A percentile compares a stretch with the other conserved stretches of the same genome.
Evolutionary conservation across 164 flowering plant species (phyloP).

Genomic region (Chloranthus sessilifolius): DNA sequence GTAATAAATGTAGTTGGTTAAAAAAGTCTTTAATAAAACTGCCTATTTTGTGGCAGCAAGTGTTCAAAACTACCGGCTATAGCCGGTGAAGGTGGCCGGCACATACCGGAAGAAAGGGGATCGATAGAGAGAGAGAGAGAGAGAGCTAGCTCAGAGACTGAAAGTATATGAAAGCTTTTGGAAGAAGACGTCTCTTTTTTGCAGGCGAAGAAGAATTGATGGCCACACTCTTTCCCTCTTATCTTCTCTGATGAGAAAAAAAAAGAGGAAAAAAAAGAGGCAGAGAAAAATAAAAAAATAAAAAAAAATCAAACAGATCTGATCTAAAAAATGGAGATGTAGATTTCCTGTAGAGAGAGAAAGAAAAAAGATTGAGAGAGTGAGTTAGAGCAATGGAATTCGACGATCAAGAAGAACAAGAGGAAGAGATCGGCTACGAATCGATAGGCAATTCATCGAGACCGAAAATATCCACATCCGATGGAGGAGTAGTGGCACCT

Average conservation of each 20-base stretch:
- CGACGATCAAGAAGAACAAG: constrained; percentile 50
- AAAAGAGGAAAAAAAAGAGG: not conserved
- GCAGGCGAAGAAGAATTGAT: constrained; percentile 32
- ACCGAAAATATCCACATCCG: not conserved
- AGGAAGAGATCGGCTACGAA: constrained; percentile 51
- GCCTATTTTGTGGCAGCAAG: too few relatives aligned
- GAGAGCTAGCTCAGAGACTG: too few relatives aligned
- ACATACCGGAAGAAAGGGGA: too few relatives aligned
- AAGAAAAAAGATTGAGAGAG: not conserved
- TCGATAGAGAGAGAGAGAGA: too few relatives aligned
- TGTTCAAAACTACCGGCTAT: too few relatives aligned
- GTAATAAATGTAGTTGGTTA: too few relatives aligned
- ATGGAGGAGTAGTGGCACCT: not conserved
- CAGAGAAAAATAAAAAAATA: not conserved
- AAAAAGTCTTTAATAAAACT: too few relatives aligned
- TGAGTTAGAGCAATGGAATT: constrained; percentile 27
- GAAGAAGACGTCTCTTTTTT: constrained; percentile 22
- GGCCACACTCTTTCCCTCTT: constrained; percentile 49
- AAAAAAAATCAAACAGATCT: not conserved
- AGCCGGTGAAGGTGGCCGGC: too few relatives aligned
- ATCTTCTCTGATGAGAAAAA: constrained; percentile 22
- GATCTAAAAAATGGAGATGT: not conserved
- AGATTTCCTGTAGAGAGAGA: constrained; percentile 1
- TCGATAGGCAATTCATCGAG: constrained; percentile 19
- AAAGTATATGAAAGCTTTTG: constrained; percentile 23